A percentile compares a stretch with the other conserved stretches of the same genome.
Evolutionary conservation across 2,329 filamentous ascomycete genomes (phyloP).

Genomic region (Phoma sp.): DNA sequence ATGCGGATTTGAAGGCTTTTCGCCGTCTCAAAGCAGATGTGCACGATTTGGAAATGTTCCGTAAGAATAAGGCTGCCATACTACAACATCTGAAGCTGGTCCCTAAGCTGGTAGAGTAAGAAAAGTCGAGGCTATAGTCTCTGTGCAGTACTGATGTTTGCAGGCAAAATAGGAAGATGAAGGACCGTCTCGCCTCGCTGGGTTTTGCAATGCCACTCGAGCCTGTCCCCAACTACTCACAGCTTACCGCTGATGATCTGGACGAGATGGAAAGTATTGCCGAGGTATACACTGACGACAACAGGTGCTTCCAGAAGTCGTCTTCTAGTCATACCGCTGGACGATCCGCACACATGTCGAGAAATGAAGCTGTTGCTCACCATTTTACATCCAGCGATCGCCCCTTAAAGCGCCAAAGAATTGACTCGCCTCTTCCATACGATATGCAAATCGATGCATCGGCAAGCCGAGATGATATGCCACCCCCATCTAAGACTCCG

Average conservation of each 20-base stretch:
- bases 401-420: slow-evolving; percentile 41
- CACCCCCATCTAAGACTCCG: slow-evolving; percentile 43
- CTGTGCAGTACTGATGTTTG: slow-evolving; percentile 13
- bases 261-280: slow-evolving; percentile 19
- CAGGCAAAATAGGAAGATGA: slow-evolving; percentile 42
- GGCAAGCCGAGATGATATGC: slow-evolving; percentile 47
- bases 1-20: slow-evolving; percentile 8
- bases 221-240: slow-evolving; percentile 31
- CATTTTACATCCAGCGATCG: slow-evolving; percentile 25
- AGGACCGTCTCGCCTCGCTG: slow-evolving; percentile 32
- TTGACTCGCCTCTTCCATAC: slow-evolving; percentile 36
- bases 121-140: neutral
- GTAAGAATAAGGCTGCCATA: slow-evolving; percentile 32
- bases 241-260: slow-evolving; percentile 10
- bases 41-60: slow-evolving; percentile 28
- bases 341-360: slow-evolving; percentile 26
- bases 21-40: slow-evolving; percentile 24
- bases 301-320: slow-evolving; percentile 16
- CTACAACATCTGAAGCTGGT: slow-evolving; percentile 37
- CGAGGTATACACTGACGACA: neutral
- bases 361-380: slow-evolving; percentile 7
- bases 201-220: slow-evolving; percentile 39
- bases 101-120: slow-evolving; percentile 38
- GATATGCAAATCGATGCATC: slow-evolving; percentile 23
- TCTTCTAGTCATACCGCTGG: slow-evolving; percentile 35